phyloP scores from a whole-genome alignment of 495 filamentous ascomycete species.

The Venustampulla echinocandica region DNA sequence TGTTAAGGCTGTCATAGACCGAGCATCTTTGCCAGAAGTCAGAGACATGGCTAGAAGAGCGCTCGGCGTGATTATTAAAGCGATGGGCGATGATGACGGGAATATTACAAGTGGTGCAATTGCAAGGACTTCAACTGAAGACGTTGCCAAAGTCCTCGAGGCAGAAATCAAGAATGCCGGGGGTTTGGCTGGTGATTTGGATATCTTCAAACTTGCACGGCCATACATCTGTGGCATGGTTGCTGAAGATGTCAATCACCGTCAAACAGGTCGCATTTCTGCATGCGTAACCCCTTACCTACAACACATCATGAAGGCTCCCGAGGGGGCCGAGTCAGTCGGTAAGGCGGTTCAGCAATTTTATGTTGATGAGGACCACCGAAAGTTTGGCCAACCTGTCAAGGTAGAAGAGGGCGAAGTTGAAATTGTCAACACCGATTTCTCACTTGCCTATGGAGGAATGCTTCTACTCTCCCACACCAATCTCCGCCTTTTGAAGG shows the following conservation, averaged over 20 bases:
- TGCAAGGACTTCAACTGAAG: slow-evolving; percentile 59
- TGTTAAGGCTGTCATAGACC: slow-evolving; percentile 77
- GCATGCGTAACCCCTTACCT: slow-evolving; percentile 65
- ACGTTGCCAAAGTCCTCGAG: slow-evolving; percentile 68
- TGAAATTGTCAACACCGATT: slow-evolving; percentile 96
- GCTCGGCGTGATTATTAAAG: slow-evolving; percentile 81
- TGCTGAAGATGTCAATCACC: slow-evolving; percentile 79
- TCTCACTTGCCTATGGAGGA: slow-evolving; percentile 95
- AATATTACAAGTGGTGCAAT: slow-evolving; percentile 49
- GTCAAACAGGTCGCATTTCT: slow-evolving; percentile 63
- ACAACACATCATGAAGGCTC: slow-evolving; percentile 52
- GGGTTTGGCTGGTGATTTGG: slow-evolving; percentile 52
- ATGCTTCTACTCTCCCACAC: slow-evolving; percentile 97
- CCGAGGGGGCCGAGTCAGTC: slow-evolving; percentile 47
- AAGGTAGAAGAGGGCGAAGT: slow-evolving; percentile 75
- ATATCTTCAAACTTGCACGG: slow-evolving; percentile 58
- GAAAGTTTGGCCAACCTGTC: slow-evolving; percentile 75
- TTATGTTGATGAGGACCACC: slow-evolving; percentile 73
- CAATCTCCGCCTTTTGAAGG: slow-evolving; percentile 87
- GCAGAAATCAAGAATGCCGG: slow-evolving; percentile 62
- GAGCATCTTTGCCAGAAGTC: slow-evolving; percentile 90
- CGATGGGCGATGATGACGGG: slow-evolving; percentile 68
- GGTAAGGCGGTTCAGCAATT: slow-evolving; percentile 57
- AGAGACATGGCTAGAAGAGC: slow-evolving; percentile 81
- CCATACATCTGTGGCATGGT: slow-evolving; percentile 79